These are phyloP conservation scores for Aspergillus campestris DNA, from an alignment of 495 filamentous ascomycete genomes.

Conservation along the genomic window DNA sequence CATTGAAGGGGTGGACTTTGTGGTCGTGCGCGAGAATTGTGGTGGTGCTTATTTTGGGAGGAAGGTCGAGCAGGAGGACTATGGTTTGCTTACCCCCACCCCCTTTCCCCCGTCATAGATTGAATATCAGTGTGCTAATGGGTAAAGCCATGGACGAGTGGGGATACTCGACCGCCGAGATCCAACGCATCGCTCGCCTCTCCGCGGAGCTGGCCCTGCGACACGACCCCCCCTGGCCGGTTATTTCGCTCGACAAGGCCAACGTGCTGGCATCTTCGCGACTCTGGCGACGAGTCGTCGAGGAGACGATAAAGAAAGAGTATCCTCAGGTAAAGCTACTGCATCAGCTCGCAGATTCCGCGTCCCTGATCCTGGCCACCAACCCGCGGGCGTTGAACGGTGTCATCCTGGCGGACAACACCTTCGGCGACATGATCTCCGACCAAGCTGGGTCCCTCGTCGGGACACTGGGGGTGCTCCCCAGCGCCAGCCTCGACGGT, in stretches of 20 bases:
- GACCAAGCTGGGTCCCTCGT: constrained; percentile 42
- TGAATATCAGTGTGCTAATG: background rate
- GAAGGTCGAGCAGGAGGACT: constrained; percentile 38
- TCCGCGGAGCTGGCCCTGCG: constrained; percentile 38
- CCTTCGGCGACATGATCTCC: constrained; percentile 46
- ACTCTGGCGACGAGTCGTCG: constrained; percentile 39
- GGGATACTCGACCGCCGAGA: constrained; percentile 37
- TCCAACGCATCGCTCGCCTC: constrained; percentile 41
- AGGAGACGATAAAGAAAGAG: constrained; percentile 36
- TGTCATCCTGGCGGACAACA: constrained; percentile 42
- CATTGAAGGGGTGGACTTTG: constrained; percentile 40
- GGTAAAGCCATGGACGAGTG: constrained; percentile 37
- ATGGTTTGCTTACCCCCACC: constrained; percentile 28
- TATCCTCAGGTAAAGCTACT: constrained; percentile 39
- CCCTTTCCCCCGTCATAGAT: background rate
- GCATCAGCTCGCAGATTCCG: constrained; percentile 43
- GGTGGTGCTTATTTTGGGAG: constrained; percentile 46
- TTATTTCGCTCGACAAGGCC: constrained; percentile 42
- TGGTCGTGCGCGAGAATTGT: constrained; percentile 43
- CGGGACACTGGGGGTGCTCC: constrained; percentile 41
- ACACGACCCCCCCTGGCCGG: constrained; percentile 35
- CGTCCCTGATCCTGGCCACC: constrained; percentile 40
- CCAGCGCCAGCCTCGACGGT: constrained; percentile 41
- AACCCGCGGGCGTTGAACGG: constrained; percentile 42
- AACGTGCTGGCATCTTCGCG: constrained; percentile 45